Conservation (phyloP, 139 green algal species). For the Tetradesmus obliquus region DNA sequence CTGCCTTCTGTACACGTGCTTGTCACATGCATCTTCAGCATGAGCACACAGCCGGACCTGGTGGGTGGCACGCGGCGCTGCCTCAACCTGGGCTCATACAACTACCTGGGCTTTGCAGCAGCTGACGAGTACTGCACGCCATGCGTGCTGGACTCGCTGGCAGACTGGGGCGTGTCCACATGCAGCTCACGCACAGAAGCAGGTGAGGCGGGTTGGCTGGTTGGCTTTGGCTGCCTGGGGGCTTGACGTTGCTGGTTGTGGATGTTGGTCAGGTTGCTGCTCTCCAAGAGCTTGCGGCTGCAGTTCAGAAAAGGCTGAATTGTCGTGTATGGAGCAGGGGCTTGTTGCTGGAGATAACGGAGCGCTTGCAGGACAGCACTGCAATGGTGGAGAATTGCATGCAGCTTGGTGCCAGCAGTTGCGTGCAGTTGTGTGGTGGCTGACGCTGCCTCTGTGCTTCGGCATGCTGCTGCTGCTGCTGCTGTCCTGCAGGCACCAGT, state of each 20-base stretch:
- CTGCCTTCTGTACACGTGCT: background rate
- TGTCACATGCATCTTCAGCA: slow-evolving; percentile 10
- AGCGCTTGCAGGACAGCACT: too few relatives aligned
- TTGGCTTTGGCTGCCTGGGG: background rate
- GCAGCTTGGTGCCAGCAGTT: background rate
- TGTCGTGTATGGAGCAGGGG: background rate
- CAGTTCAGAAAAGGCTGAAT: too few relatives aligned
- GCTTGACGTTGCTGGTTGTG: too few relatives aligned
- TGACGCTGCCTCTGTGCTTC: background rate
- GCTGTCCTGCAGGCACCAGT: slow-evolving; percentile 76
- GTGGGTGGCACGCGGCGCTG: slow-evolving; percentile 71
- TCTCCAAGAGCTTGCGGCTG: too few relatives aligned
- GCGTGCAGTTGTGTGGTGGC: background rate
- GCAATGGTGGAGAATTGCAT: too few relatives aligned
- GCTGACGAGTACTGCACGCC: slow-evolving; percentile 96
- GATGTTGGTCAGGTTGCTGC: too few relatives aligned
- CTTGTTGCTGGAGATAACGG: too few relatives aligned
- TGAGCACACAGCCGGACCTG: slow-evolving; percentile 61
- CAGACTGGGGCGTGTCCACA: slow-evolving; percentile 66
- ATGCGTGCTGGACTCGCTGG: slow-evolving; percentile 76
- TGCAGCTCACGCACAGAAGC: slow-evolving; percentile 75
- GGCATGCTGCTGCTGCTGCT: slow-evolving; percentile 64
- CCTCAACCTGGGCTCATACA: slow-evolving; percentile 98
- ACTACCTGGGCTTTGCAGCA: slow-evolving; percentile 98
- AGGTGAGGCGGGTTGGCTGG: slow-evolving; percentile 47